Base-by-base conservation (phyloP, 148 eudicot genomes). In the Dysphania ambrosioides region DNA sequence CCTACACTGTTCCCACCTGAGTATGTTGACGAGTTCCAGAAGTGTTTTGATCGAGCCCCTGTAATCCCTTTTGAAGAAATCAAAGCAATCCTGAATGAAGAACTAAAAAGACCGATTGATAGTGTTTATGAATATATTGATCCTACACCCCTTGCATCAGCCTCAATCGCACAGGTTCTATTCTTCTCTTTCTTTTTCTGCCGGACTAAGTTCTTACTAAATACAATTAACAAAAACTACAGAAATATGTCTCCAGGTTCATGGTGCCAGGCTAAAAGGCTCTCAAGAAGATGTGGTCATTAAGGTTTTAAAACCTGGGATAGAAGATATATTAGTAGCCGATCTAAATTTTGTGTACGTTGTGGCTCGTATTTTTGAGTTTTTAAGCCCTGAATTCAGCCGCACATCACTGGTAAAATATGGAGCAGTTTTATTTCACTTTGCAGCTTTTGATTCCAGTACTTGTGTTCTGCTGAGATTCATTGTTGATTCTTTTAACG, bases 241-340 rank as follows among this genome's bases (percentile, higher is more conserved):
- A 65, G 55, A 29, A 51, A 56, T 63, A 68, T 34, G 47, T 82
- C 60, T 71, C 55, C 88, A 95, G 98, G 98, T 95, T 67, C 98
- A 95, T 82, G 97, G 82, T 78, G 98, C 98, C 73, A 88, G 88
- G 86, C 81, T 95, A 36, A 88, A 82, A 86, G 97, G 92, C 40
- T 87, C 93, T 57, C 87, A 81, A 80, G 97, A 85, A 77, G 93
- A 95, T 77, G 97, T 95, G 67, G 98, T 92, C 71, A 90, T 95
- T 70, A 92, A 95, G 83, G 97, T 95, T 77, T 82, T 95, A 84
- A 95, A 95, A 87, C 98, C 98, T 65, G 98, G 97, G 81, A 92
- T 95, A 70, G 90, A 95, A 84, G 98, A 95, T 83, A 84, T 85
- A 75, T 71, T 95, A 60, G 96, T 92, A 70, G 96, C 97, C 55